Percentiles rank a stretch among this genome's conserved stretches.
phyloP scores from a whole-genome alignment of 2,329 filamentous ascomycete species.

The Colletotrichum destructivum region DNA sequence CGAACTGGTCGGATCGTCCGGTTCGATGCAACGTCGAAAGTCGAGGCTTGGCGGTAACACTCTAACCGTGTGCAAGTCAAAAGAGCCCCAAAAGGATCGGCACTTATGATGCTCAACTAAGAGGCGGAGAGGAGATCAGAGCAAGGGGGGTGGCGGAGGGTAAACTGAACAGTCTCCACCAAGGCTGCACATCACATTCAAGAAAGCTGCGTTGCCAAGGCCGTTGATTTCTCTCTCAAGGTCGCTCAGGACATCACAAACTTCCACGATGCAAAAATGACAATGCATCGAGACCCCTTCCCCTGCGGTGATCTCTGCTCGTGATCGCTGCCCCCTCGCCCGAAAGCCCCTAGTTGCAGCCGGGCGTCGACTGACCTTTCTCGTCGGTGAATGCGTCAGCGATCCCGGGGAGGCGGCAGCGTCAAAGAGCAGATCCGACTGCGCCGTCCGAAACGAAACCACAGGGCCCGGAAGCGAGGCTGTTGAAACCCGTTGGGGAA shows the following conservation, averaged over 20 bases:
- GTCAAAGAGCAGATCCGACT: background rate
- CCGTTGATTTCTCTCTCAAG: too few relatives aligned
- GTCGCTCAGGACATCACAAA: background rate
- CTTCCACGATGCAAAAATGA: background rate
- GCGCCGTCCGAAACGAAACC: constrained; percentile 26
- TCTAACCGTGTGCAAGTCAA: too few relatives aligned
- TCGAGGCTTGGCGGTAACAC: background rate
- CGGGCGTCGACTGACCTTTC: background rate
- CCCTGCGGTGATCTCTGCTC: constrained; percentile 6
- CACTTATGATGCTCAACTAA: constrained; percentile 26
- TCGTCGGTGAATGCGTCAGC: background rate
- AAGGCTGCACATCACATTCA: constrained; percentile 6
- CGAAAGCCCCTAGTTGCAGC: constrained; percentile 1
- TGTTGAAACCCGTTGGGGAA: background rate
- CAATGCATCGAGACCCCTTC: too few relatives aligned
- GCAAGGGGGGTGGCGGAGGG: too few relatives aligned
- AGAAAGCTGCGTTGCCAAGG: too few relatives aligned
- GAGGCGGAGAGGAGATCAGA: constrained; percentile 8
- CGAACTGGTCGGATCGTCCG: constrained; percentile 9
- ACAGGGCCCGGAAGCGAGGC: background rate
- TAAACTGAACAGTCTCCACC: background rate
- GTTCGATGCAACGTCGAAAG: background rate
- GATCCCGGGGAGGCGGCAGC: background rate
- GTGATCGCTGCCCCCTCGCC: background rate
- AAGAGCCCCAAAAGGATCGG: constrained; percentile 1